phyloP scores from a whole-genome alignment of 306 rosid species.

The Castanea crenata region DNA sequence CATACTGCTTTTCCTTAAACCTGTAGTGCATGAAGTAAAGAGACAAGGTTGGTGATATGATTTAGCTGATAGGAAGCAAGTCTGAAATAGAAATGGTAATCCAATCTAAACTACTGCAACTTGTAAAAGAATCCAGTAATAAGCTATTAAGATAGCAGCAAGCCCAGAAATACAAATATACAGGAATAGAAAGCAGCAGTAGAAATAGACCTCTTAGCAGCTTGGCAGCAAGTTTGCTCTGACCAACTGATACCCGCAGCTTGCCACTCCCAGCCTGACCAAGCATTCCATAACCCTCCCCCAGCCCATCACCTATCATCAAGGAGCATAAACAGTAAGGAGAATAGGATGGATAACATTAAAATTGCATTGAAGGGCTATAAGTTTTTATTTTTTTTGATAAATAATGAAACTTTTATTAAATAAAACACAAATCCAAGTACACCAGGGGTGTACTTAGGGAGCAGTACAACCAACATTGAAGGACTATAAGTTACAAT shows the following conservation, averaged over 20 bases:
- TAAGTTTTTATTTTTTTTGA: neutral
- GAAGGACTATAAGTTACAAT: neutral
- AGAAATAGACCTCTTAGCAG: conserved; percentile 68
- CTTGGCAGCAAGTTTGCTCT: conserved; percentile 88
- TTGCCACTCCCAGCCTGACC: conserved; percentile 99
- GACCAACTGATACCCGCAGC: conserved; percentile 87
- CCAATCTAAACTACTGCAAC: neutral
- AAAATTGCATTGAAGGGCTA: neutral
- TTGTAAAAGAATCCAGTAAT: conserved; percentile 12
- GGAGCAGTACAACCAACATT: neutral
- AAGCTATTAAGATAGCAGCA: conserved; percentile 8
- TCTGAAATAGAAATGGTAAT: neutral
- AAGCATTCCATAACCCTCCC: conserved; percentile 99
- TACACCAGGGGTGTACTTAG: too few relatives aligned
- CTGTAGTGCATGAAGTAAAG: conserved; percentile 32
- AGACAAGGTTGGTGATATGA: conserved; percentile 3
- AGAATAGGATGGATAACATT: neutral
- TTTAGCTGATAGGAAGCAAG: conserved; percentile 6
- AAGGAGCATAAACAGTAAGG: conserved; percentile 24
- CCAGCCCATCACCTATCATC: conserved; percentile 83
- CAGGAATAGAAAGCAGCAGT: neutral
- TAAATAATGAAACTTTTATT: too few relatives aligned
- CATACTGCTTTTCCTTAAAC: conserved; percentile 83
- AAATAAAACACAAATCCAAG: too few relatives aligned
- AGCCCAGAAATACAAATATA: neutral